Evolutionary conservation across 768 basidiomycete species (phyloP), one percentile per base, ranked within the genome.

Genomic region (Stropharia rugosoannulata): DNA sequence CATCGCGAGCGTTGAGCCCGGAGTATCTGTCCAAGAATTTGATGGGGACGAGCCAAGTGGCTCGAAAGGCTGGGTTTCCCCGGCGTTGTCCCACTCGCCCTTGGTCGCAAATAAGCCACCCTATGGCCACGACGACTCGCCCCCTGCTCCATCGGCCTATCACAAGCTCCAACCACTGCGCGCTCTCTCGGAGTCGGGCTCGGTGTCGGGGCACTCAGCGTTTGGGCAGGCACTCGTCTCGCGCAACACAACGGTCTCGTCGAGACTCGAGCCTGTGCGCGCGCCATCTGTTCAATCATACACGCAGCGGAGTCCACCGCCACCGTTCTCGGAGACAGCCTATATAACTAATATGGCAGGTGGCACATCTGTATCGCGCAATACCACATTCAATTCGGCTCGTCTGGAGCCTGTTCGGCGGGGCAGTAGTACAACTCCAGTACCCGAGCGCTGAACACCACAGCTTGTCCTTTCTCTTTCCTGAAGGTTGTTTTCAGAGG

Each of bases 201-300:
- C 29, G 6, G 29, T 32, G 29, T 32, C 29, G 5, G 29, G 29
- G 1, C 29, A 32, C 7, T 32, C 29, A 32, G 9, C 29, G 2
- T 32, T 32, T 32, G 29, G 29, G 29, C 29, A 16, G 15, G 29
- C 51, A 8, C 12, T 32, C 2, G 32, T 52, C 12, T 52, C 51
- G n/a, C 41, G 51, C 3, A 49, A 47, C 3, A 15, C 59, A 5
- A 56, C 46, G 25, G 49, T 54, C 37, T 18, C 52, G 29, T 25
- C 55, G 5, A 60, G 37, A 41, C 22, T 60, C 12, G 59, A 60
- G 27, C 56, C 59, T 18, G 52, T 55, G 25, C 56, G 56, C 4
- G 27, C 46, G 15, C 29, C 29, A 18, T 32, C 51, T 13, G 12
- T 36, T 40, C 40, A 53, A 35, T 22, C 25, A 2, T 15, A 36